Evolutionary conservation across 2,329 filamentous ascomycete genomes (phyloP).

Genomic region (Aspergillus sp.): DNA sequence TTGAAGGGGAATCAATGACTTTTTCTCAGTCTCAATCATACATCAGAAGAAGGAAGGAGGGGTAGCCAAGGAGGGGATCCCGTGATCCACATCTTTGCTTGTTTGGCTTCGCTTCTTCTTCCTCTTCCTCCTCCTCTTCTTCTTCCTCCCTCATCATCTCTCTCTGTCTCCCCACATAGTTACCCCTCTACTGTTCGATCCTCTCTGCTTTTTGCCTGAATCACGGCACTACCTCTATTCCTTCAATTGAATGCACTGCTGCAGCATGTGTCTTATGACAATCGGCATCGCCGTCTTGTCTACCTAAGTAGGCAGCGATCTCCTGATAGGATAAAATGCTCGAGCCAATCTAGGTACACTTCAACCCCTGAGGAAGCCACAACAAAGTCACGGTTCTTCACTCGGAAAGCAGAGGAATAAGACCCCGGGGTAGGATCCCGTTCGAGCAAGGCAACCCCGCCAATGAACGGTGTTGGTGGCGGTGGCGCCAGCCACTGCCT

Average conservation of each 20-base stretch:
- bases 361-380: neutral
- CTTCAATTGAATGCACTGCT: neutral
- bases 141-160: neutral
- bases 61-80: neutral
- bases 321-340: too few species aligned
- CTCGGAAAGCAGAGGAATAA: neutral
- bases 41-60: neutral
- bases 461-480: neutral
- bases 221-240: neutral
- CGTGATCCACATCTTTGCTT: neutral
- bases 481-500: neutral
- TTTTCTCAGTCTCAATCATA: too few species aligned
- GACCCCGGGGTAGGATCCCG: neutral
- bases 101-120: neutral
- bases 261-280: neutral
- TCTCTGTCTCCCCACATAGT: neutral
- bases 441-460: neutral
- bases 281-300: neutral
- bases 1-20: too few species aligned
- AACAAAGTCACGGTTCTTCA: neutral
- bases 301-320: neutral
- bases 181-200: too few species aligned
- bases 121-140: neutral
- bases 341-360: neutral
- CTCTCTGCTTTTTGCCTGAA: neutral